Percentiles rank a stretch among this genome's conserved stretches.
phyloP scores from a whole-genome alignment of 202 grass and related monocot genomes.

The Cymbopogon flexuosus region DNA sequence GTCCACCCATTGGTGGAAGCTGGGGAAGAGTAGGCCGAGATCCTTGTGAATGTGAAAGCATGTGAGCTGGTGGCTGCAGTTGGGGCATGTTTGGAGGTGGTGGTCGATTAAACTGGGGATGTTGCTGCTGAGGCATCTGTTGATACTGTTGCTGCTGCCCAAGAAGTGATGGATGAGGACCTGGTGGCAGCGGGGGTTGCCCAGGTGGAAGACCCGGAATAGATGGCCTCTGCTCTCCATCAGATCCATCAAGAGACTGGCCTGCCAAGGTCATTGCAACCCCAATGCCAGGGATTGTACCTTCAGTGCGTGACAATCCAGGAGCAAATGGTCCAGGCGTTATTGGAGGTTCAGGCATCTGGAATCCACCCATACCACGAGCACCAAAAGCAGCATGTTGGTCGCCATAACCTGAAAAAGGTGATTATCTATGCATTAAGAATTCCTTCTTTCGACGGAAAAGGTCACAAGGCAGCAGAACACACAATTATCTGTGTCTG shows the following conservation, averaged over 20 bases:
- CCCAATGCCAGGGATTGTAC: conserved; percentile 87
- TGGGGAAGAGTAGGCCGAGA: conserved; percentile 53
- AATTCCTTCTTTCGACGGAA: conserved; percentile 2
- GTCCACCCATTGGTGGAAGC: conserved; percentile 49
- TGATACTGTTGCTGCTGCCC: conserved; percentile 87
- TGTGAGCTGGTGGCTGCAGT: conserved; percentile 65
- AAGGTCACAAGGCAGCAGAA: not conserved
- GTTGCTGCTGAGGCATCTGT: conserved; percentile 69
- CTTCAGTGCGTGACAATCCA: conserved; percentile 66
- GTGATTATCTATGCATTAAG: conserved; percentile 7
- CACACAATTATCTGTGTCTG: not conserved
- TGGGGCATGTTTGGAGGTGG: conserved; percentile 65
- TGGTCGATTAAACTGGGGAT: conserved; percentile 54
- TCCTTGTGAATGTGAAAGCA: conserved; percentile 74
- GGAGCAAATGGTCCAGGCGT: conserved; percentile 62
- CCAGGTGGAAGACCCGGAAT: conserved; percentile 71
- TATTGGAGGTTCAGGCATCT: conserved; percentile 57
- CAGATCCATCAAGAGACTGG: conserved; percentile 57
- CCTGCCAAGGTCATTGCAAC: conserved; percentile 48
- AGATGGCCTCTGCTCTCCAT: conserved; percentile 56
- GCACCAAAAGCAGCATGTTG: conserved; percentile 57
- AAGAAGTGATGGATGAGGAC: conserved; percentile 91
- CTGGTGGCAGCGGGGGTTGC: conserved; percentile 82
- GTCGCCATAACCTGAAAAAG: conserved; percentile 73
- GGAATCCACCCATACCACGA: conserved; percentile 58